These are phyloP conservation scores for Onygenales sp. DNA, from an alignment of 2,329 filamentous ascomycete genomes.

Conservation along the genomic window DNA sequence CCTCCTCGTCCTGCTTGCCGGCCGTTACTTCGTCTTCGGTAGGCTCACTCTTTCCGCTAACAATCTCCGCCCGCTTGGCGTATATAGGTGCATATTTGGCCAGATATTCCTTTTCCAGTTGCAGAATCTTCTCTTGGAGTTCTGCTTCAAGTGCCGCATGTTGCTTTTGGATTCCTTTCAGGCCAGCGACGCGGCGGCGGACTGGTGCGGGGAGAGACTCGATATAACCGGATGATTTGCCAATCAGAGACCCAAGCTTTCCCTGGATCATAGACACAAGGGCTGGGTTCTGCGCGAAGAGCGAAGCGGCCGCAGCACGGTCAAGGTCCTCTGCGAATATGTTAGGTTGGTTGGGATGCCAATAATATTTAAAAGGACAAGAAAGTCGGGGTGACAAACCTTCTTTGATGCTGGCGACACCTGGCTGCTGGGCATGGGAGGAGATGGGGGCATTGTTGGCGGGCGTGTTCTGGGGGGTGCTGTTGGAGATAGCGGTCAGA, in stretches of 20 bases:
- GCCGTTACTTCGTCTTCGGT: conserved; percentile 78
- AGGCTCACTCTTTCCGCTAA: conserved; percentile 81
- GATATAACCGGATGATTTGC: conserved; percentile 93
- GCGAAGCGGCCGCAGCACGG: conserved; percentile 72
- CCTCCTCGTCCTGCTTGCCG: conserved; percentile 70
- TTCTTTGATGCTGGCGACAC: conserved; percentile 92
- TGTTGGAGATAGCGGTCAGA: conserved; percentile 33
- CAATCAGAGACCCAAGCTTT: conserved; percentile 85
- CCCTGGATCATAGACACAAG: conserved; percentile 97
- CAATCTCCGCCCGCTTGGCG: conserved; percentile 83
- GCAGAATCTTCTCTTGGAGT: conserved; percentile 96
- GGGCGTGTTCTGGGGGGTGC: conserved; percentile 97
- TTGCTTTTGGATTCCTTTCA: conserved; percentile 98
- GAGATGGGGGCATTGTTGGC: conserved; percentile 93
- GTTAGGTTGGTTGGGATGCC: conserved; percentile 1
- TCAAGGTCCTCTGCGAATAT: conserved; percentile 70
- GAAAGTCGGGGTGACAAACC: conserved; percentile 49
- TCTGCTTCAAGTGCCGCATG: conserved; percentile 96
- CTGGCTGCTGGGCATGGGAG: conserved; percentile 91
- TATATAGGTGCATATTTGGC: conserved; percentile 97
- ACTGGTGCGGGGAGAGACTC: conserved; percentile 86
- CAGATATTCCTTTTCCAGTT: conserved; percentile 99
- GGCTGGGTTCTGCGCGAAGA: conserved; percentile 92
- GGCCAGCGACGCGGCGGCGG: conserved; percentile 83
- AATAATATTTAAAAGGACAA: conserved; percentile 4